Conservation (phyloP, 345 rosid genomes). For the Populus alba region DNA sequence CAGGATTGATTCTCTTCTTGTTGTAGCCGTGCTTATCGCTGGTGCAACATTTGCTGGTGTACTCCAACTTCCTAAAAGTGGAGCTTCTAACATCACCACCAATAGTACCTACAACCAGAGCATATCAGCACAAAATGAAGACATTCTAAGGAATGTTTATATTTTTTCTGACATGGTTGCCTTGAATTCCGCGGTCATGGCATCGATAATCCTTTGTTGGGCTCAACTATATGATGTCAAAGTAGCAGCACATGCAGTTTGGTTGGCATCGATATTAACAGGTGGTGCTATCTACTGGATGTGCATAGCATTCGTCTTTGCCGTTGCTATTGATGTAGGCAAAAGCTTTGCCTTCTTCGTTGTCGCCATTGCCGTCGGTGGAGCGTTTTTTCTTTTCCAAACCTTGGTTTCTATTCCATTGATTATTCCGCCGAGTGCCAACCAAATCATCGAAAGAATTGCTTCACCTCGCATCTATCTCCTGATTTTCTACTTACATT, state of each 20-base stretch:
- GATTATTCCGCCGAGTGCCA: neutral
- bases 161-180: neutral
- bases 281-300: neutral
- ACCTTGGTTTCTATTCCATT: neutral
- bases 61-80: neutral
- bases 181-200: neutral
- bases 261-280: neutral
- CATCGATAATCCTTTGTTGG: neutral
- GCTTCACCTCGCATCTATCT: neutral
- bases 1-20: conserved; percentile 19
- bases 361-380: neutral
- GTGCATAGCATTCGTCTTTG: neutral
- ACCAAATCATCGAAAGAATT: neutral
- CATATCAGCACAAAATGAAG: neutral
- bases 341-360: neutral
- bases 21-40: conserved; percentile 22
- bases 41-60: conserved; percentile 22
- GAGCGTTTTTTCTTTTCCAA: neutral
- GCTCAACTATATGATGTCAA: neutral
- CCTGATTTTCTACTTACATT: neutral
- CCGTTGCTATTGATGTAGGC: neutral
- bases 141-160: neutral
- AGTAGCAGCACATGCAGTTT: neutral
- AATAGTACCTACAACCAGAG: neutral
- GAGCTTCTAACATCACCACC: neutral